A percentile compares a stretch with the other conserved stretches of the same genome.
These are phyloP conservation scores for Boletus edulis DNA, from an alignment of 768 basidiomycete genomes.

Conservation along the genomic window DNA sequence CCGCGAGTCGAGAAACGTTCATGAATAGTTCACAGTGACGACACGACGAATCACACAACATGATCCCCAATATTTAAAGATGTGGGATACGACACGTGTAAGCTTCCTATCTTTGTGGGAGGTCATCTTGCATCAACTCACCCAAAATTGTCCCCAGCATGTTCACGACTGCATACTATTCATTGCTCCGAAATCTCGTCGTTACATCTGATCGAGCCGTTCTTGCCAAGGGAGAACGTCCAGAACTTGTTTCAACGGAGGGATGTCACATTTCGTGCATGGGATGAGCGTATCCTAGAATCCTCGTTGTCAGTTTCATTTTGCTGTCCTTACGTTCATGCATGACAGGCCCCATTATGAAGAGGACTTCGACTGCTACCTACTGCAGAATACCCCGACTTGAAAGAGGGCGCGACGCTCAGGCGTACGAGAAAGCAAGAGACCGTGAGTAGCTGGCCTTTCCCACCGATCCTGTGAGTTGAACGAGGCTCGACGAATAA, in stretches of 20 bases:
- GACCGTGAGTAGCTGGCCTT: too few species aligned
- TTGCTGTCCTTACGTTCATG: too few species aligned
- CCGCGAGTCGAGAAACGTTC: too few species aligned
- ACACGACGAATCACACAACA: slow-evolving; percentile 2
- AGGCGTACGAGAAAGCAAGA: neutral
- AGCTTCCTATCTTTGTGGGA: too few species aligned
- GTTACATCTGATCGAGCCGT: slow-evolving; percentile 3
- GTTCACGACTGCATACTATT: neutral
- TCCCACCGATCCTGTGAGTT: too few species aligned
- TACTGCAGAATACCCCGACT: slow-evolving; percentile 1
- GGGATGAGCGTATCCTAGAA: slow-evolving; percentile 7
- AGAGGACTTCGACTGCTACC: slow-evolving; percentile 7
- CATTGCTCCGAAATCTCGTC: slow-evolving; percentile 4
- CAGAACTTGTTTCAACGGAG: neutral
- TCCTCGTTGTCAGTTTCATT: neutral
- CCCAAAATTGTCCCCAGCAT: neutral
- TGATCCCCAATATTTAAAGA: neutral
- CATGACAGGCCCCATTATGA: too few species aligned
- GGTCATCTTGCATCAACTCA: neutral
- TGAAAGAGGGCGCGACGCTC: slow-evolving; percentile 1
- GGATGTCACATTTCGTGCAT: neutral
- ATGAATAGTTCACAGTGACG: too few species aligned
- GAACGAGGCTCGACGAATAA: too few species aligned
- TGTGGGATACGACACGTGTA: too few species aligned
- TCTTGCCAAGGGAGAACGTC: neutral